Evolutionary conservation across 495 filamentous ascomycete genomes (phyloP).

Genomic region (Lophium mytilinum): DNA sequence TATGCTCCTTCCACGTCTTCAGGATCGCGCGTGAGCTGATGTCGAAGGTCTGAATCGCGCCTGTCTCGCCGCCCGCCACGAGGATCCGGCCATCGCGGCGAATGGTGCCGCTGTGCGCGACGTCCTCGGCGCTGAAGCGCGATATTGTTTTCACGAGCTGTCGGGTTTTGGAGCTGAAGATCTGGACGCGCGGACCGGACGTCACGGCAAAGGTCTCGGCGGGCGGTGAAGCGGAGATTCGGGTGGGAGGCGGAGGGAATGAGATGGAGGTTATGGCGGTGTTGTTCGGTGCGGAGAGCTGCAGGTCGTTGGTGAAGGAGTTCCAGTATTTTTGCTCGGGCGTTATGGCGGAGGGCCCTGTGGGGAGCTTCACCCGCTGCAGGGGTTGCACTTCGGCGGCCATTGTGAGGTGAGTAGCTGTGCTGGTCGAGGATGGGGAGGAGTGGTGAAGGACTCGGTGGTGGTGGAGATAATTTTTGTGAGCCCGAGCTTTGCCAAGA

Average conservation of each 20-base stretch:
- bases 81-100: constrained; percentile 81
- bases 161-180: constrained; percentile 82
- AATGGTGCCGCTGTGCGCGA: constrained; percentile 77
- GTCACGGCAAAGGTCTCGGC: constrained; percentile 84
- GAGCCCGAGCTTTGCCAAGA: no score
- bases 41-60: constrained; percentile 91
- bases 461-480: no score
- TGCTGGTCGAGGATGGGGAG: no score
- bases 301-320: constrained; percentile 78
- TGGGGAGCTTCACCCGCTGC: constrained; percentile 73
- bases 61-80: constrained; percentile 83
- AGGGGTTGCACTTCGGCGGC: constrained; percentile 79
- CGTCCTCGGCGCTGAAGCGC: constrained; percentile 65
- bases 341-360: constrained; percentile 62
- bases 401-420: constrained; percentile 44
- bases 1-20: constrained; percentile 93
- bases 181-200: constrained; percentile 79
- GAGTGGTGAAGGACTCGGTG: no score
- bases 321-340: constrained; percentile 94
- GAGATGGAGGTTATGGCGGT: constrained; percentile 83
- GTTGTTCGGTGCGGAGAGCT: constrained; percentile 77
- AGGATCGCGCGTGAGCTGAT: constrained; percentile 79
- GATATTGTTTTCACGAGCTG: constrained; percentile 87
- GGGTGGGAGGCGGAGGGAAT: constrained; percentile 53
- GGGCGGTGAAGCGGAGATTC: constrained; percentile 35